Evolutionary conservation across 495 filamentous ascomycete genomes (phyloP).

Genomic region (Aspergillus campestris): DNA sequence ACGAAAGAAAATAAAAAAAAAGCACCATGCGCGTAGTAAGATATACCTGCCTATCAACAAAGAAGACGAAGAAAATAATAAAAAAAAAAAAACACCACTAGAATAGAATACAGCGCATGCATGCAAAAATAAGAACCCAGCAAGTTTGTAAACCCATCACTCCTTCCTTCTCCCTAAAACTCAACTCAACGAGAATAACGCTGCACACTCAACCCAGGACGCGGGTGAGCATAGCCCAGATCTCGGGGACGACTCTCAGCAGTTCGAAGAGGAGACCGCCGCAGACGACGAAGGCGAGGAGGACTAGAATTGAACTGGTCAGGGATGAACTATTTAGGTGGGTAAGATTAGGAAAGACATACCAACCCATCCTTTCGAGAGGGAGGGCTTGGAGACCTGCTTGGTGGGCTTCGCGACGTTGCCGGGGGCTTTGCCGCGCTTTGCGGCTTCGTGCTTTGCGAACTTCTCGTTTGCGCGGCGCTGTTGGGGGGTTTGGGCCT

Average conservation of each 20-base stretch:
- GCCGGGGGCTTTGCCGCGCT: constrained; percentile 63
- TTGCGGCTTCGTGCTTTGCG: constrained; percentile 66
- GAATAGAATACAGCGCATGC: no score
- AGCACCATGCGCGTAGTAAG: no score
- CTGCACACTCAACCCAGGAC: no score
- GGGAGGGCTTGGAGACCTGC: constrained; percentile 61
- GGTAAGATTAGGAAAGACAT: constrained; percentile 26
- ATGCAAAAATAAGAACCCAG: no score
- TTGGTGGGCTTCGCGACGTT: constrained; percentile 59
- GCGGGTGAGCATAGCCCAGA: constrained; percentile 21
- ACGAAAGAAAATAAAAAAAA: no score
- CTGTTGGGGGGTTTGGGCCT: constrained; percentile 96
- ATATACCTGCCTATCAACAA: no score
- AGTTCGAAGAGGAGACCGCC: constrained; percentile 80
- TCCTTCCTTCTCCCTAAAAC: no score
- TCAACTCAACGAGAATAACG: no score
- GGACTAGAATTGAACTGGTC: constrained; percentile 33
- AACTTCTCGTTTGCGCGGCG: constrained; percentile 81
- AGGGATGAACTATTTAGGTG: not conserved
- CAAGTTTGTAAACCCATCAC: no score
- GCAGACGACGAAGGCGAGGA: constrained; percentile 76
- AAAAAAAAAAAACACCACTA: no score
- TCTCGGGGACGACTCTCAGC: constrained; percentile 59
- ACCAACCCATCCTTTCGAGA: constrained; percentile 81
- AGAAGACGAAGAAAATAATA: no score